Percentiles rank a stretch among this genome's conserved stretches.
Evolutionary conservation across 306 rosid genomes (phyloP).

Genomic region (Ammopiptanthus mongolicus): DNA sequence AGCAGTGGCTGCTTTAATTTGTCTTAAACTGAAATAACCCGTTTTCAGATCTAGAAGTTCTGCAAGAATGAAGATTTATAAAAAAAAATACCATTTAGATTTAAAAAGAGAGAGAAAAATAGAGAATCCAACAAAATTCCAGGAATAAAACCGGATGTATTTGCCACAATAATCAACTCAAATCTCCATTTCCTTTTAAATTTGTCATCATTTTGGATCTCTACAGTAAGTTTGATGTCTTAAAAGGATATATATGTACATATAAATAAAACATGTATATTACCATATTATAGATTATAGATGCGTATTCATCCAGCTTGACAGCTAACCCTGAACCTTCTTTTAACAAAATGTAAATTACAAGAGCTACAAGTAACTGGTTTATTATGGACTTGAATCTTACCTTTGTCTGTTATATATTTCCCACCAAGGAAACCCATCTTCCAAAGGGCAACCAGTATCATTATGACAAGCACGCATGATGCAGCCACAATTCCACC

Average conservation of each 20-base stretch:
- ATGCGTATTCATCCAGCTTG: background rate
- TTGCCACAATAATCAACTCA: background rate
- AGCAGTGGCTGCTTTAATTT: conserved; percentile 62
- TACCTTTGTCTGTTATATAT: conserved; percentile 53
- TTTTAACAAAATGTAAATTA: background rate
- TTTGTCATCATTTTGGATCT: background rate
- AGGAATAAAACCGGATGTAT: background rate
- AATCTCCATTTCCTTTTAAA: background rate
- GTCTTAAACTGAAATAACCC: conserved; percentile 53
- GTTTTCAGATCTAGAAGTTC: conserved; percentile 64
- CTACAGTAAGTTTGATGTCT: background rate
- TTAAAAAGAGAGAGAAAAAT: background rate
- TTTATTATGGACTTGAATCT: conserved; percentile 8
- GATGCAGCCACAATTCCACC: conserved; percentile 62
- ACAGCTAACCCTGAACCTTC: background rate
- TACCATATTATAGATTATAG: background rate
- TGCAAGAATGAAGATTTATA: conserved; percentile 16
- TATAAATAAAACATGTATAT: background rate
- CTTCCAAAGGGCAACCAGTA: conserved; percentile 44
- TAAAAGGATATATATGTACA: background rate
- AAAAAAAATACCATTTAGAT: background rate
- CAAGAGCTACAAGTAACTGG: background rate
- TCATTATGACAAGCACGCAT: conserved; percentile 33
- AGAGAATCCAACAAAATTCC: background rate
- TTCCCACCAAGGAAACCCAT: conserved; percentile 45